phyloP scores from a whole-genome alignment of 2,329 filamentous ascomycete species.

The Penicillium vulpinum region DNA sequence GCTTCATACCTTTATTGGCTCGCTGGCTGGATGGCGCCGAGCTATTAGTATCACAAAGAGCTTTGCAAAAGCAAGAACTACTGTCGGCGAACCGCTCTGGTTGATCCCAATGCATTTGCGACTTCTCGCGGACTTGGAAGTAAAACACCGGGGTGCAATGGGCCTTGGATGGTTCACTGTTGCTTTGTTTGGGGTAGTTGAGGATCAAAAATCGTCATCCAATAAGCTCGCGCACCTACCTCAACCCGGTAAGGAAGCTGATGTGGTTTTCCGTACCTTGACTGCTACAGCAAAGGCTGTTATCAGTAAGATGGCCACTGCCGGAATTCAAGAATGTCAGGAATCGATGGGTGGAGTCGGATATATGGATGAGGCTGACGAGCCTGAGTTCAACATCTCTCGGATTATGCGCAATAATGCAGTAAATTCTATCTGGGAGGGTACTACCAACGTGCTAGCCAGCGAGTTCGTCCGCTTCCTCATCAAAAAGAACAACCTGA shows the following conservation, averaged over 20 bases:
- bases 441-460: conserved; percentile 70
- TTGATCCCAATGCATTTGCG: conserved; percentile 45
- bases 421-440: conserved; percentile 64
- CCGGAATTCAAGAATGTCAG: conserved; percentile 40
- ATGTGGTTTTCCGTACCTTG: conserved; percentile 30
- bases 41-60: conserved; percentile 43
- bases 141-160: conserved; percentile 41
- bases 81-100: conserved; percentile 39
- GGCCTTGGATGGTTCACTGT: conserved; percentile 39
- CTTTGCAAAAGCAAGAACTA: conserved; percentile 43
- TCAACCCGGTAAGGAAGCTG: conserved; percentile 22
- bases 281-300: conserved; percentile 38
- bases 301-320: conserved; percentile 34
- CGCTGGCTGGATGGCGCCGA: conserved; percentile 40
- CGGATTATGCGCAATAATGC: conserved; percentile 64
- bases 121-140: conserved; percentile 40
- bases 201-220: conserved; percentile 47
- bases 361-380: conserved; percentile 44
- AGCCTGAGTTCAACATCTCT: conserved; percentile 66
- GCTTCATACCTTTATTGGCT: conserved; percentile 44
- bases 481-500: conserved; percentile 25
- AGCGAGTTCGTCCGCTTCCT: conserved; percentile 49
- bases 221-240: conserved; percentile 52
- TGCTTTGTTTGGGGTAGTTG: conserved; percentile 47
- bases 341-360: conserved; percentile 42